Conservation (phyloP, 192 early-diverging fungal species). For the Backusella sp. region DNA sequence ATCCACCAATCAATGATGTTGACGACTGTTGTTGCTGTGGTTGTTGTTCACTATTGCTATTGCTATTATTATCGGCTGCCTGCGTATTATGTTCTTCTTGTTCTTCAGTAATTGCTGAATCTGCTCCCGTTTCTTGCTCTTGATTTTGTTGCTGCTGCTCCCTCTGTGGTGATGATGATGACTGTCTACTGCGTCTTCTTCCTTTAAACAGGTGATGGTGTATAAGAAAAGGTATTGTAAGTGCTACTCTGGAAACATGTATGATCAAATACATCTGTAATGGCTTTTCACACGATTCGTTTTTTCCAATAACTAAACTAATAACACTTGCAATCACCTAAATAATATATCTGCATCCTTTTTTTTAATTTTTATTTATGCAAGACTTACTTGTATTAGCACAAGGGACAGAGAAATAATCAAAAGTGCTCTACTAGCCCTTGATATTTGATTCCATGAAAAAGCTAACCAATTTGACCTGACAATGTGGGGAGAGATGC, state of each 20-base stretch:
- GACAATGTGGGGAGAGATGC: neutral
- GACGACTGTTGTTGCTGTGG: neutral
- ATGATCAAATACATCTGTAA: constrained; percentile 19
- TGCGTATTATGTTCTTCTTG: neutral
- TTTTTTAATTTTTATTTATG: neutral
- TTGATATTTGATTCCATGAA: constrained; percentile 14
- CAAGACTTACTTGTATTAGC: constrained; percentile 21
- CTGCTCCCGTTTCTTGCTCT: neutral
- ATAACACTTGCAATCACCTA: constrained; percentile 17
- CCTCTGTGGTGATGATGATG: neutral
- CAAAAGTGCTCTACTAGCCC: neutral
- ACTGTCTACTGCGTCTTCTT: neutral
- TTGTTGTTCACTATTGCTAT: neutral
- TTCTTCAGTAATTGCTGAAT: neutral
- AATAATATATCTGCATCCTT: neutral
- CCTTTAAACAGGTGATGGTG: constrained; percentile 18
- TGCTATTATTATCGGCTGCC: neutral
- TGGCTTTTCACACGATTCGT: constrained; percentile 26
- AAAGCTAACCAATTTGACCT: constrained; percentile 2
- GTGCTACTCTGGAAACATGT: constrained; percentile 9
- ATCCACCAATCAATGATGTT: neutral
- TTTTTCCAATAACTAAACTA: constrained; percentile 9
- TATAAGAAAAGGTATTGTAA: constrained; percentile 11
- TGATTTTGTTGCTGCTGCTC: neutral
- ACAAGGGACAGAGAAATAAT: neutral